These are phyloP conservation scores for Pyrrhoderma noxium DNA, from an alignment of 1,284 basidiomycete genomes.

Conservation along the genomic window DNA sequence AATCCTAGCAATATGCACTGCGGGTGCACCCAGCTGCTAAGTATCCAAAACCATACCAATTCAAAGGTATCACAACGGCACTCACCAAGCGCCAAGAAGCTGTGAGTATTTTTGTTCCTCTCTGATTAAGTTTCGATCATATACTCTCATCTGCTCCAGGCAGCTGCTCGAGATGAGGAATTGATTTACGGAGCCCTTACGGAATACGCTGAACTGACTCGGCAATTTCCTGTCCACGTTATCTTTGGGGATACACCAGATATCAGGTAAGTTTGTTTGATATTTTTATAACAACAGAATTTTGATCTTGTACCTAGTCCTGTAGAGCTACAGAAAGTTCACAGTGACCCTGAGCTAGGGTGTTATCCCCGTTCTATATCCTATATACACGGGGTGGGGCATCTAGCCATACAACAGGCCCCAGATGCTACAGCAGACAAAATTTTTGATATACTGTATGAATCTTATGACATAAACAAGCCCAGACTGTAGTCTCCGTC, in stretches of 20 bases:
- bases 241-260: slow-evolving; percentile 20
- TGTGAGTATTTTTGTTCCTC: slow-evolving; percentile 6
- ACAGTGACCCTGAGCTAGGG: slow-evolving; percentile 10
- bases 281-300: background rate
- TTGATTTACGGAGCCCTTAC: slow-evolving; percentile 12
- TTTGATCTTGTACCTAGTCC: background rate
- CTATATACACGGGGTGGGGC: slow-evolving; percentile 18
- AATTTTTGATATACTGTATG: slow-evolving; percentile 12
- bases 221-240: slow-evolving; percentile 16
- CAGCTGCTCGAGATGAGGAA: slow-evolving; percentile 16
- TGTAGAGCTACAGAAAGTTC: slow-evolving; percentile 12
- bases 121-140: no score
- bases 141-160: slow-evolving; percentile 1
- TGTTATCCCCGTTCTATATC: slow-evolving; percentile 19
- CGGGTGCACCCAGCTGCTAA: slow-evolving; percentile 19
- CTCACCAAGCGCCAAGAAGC: slow-evolving; percentile 19
- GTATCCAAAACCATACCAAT: slow-evolving; percentile 15
- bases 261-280: slow-evolving; percentile 16
- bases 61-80: slow-evolving; percentile 18
- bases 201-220: slow-evolving; percentile 13
- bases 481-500: no score
- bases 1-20: slow-evolving; percentile 15
- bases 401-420: slow-evolving; percentile 20
- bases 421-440: slow-evolving; percentile 15
- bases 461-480: no score